Conservation (phyloP, 2,329 filamentous ascomycete species). For the Sarocladium brachiariae region DNA sequence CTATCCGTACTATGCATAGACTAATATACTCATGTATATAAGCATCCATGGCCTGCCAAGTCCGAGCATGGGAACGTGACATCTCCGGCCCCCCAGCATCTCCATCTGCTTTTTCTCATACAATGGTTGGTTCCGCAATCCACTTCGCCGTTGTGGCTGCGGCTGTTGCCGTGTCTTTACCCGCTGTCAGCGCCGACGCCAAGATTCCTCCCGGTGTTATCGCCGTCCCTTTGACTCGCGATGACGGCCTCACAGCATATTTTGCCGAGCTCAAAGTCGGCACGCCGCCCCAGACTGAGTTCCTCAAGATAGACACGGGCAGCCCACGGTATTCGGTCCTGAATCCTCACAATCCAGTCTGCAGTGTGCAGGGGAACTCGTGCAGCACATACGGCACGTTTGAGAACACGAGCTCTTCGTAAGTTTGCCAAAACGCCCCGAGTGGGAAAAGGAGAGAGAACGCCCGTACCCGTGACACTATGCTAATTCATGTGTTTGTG, state of each 20-base stretch:
- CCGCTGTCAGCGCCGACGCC: background rate
- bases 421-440: background rate
- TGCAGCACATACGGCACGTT: background rate
- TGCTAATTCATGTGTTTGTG: too few relatives aligned
- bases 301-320: conserved; percentile 5
- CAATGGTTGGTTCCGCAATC: background rate
- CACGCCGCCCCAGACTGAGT: background rate
- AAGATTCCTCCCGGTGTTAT: too few relatives aligned
- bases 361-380: background rate
- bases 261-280: conserved; percentile 2
- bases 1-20: too few relatives aligned
- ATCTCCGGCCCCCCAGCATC: background rate
- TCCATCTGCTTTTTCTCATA: background rate
- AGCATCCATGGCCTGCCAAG: background rate
- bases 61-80: too few relatives aligned
- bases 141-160: background rate
- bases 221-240: conserved; percentile 3
- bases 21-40: too few relatives aligned
- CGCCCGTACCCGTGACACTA: too few relatives aligned
- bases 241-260: background rate
- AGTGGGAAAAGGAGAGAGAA: too few relatives aligned
- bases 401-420: background rate
- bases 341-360: background rate
- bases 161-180: background rate
- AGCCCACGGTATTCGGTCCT: conserved; percentile 4